A percentile compares a stretch with the other conserved stretches of the same genome.
phyloP scores from a whole-genome alignment of 768 basidiomycete genomes.

The Mycena rebaudengoi region DNA sequence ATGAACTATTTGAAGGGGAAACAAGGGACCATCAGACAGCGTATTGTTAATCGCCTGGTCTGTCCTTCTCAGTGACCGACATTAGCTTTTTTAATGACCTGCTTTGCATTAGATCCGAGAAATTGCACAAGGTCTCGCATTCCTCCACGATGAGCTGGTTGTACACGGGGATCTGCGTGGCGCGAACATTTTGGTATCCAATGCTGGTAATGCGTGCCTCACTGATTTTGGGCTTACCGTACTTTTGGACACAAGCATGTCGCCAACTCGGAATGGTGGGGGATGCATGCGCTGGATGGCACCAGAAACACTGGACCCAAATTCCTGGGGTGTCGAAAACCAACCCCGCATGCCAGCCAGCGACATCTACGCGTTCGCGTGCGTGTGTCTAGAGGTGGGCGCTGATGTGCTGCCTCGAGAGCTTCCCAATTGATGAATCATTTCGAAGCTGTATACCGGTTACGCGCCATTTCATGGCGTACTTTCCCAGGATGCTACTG shows the following conservation, averaged over 20 bases:
- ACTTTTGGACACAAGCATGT: constrained; percentile 13
- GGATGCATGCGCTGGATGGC: constrained; percentile 30
- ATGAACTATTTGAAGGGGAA: constrained; percentile 28
- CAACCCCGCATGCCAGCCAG: constrained; percentile 2
- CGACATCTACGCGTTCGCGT: constrained; percentile 23
- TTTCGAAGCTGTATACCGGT: constrained; percentile 14
- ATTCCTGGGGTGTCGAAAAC: constrained; percentile 4
- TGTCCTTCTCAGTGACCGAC: not conserved
- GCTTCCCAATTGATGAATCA: not conserved
- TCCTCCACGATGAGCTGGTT: constrained; percentile 23
- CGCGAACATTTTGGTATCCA: constrained; percentile 28
- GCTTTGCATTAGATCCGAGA: constrained; percentile 18
- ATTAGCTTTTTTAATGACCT: not conserved
- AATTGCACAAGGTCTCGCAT: constrained; percentile 25
- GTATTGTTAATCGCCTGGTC: constrained; percentile 18
- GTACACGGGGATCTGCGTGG: constrained; percentile 30
- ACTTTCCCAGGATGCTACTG: constrained; percentile 4
- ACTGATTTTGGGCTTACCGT: constrained; percentile 28
- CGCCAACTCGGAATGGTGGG: constrained; percentile 10
- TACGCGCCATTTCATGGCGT: constrained; percentile 16
- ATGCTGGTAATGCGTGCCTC: constrained; percentile 11
- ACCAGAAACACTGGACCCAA: constrained; percentile 21
- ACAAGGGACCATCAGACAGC: not conserved
- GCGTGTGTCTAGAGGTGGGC: constrained; percentile 19
- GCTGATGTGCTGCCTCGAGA: no score